phyloP scores from a whole-genome alignment of 306 rosid genomes.

The Carpinus viminea region DNA sequence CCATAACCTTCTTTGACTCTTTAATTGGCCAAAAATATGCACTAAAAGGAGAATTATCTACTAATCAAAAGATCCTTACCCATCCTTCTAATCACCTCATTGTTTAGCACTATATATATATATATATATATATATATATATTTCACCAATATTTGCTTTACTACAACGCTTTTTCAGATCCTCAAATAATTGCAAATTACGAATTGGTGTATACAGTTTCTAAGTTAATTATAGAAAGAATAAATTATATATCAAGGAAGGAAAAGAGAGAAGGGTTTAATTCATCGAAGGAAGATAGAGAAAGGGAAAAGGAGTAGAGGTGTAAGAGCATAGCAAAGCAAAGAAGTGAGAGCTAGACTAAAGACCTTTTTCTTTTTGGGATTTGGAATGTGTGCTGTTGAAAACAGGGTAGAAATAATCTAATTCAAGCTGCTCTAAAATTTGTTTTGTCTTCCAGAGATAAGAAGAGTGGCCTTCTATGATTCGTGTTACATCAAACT shows the following conservation, averaged over 20 bases:
- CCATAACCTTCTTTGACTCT: not conserved
- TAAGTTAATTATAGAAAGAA: not conserved
- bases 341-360: conserved; percentile 19
- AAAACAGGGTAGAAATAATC: conserved; percentile 46
- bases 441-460: conserved; percentile 43
- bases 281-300: not conserved
- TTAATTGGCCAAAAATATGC: not conserved
- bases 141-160: not conserved
- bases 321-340: conserved; percentile 13
- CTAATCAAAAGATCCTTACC: not conserved
- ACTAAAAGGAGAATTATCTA: not conserved
- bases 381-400: conserved; percentile 25
- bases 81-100: not conserved
- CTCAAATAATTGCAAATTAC: not conserved
- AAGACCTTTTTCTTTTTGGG: conserved; percentile 28
- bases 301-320: not conserved
- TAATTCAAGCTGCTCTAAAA: conserved; percentile 57
- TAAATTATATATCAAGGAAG: not conserved
- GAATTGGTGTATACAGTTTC: not conserved
- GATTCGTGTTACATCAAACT: conserved; percentile 56
- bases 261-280: not conserved
- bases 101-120: not conserved
- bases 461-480: conserved; percentile 67
- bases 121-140: not conserved
- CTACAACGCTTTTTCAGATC: not conserved